Base-by-base conservation (phyloP, 176 grass and related monocot genomes). In the Musa troglodytarum region DNA sequence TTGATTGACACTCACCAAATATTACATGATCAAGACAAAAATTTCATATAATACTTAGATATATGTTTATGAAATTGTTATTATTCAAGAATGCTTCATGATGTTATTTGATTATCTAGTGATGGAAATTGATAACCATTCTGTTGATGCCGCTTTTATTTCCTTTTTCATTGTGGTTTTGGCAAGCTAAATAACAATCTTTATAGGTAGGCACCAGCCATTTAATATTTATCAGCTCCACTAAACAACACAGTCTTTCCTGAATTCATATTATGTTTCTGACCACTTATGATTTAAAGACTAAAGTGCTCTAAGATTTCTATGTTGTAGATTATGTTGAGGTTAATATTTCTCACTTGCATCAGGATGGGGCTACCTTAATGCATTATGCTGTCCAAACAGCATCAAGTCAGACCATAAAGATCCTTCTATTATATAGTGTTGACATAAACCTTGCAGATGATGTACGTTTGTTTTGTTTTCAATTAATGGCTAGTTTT, bases 341-440 rank as follows among this genome's bases (percentile, higher is more conserved):
- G 54, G 15, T 49, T 82, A 29, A 63, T 26, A 53, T 81, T 50
- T 74, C 73, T 65, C 72, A 72, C 49, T 57, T 92, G 69, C 74
- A 78, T 81, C 84, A 99, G 95, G 84, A 99, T 85, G 90, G 90
- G 58, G 90, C 95, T 67, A 94, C 90, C 50, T 85, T 99, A 49
- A 84, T 99, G 78, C 90, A 92, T 92, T 92, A 99, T 85, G 88
- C 95, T 25, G 88, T 99, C 65, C 90, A 87, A 58, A 84, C 95
- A 71, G 88, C 95, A 83, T 91, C 90, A 73, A 91, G 67, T 84
- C 75, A 89, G 59, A 82, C 84, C 55, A 86, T 99, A 86, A 99
- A 94, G 78, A 89, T 84, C 75, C 88, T 99, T 71, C 61, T 91
- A 61, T 71, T 99, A 25, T 99, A 99, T 78, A 89, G 91, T 82